These are phyloP conservation scores for Arctium lappa DNA, from an alignment of 129 eudicot species.

Conservation along the genomic window DNA sequence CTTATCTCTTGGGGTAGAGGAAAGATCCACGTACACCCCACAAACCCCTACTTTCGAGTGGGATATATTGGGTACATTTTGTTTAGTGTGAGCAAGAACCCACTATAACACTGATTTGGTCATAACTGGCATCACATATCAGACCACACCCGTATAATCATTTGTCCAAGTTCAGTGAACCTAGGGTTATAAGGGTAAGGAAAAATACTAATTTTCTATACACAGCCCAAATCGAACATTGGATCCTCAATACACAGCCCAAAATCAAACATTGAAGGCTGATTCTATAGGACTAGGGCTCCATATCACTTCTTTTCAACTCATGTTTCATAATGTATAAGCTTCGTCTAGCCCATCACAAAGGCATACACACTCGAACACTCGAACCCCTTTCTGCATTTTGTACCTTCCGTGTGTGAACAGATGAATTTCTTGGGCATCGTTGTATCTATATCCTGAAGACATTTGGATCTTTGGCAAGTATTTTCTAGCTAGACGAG, in stretches of 20 bases:
- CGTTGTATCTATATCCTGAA: background rate
- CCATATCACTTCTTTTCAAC: slow-evolving; percentile 6
- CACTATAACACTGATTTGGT: background rate
- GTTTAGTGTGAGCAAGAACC: slow-evolving; percentile 9
- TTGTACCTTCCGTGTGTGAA: background rate
- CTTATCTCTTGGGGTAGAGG: background rate
- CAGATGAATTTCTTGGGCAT: background rate
- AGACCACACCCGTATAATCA: background rate
- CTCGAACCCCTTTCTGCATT: slow-evolving; percentile 6
- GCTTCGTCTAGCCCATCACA: background rate
- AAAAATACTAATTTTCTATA: background rate
- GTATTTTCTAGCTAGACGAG: background rate
- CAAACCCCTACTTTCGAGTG: background rate
- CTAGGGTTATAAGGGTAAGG: background rate
- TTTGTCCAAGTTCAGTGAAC: slow-evolving; percentile 15
- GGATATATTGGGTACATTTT: background rate
- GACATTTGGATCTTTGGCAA: background rate
- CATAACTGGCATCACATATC: slow-evolving; percentile 8
- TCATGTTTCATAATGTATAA: background rate
- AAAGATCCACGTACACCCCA: background rate
- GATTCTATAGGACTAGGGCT: slow-evolving; percentile 11
- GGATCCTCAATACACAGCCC: slow-evolving; percentile 2
- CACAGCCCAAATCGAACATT: slow-evolving; percentile 4
- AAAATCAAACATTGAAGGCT: background rate
- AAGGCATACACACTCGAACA: background rate